Conservation (phyloP, 2,329 filamentous ascomycete species). For the Pseudogymnoascus pannorum region DNA sequence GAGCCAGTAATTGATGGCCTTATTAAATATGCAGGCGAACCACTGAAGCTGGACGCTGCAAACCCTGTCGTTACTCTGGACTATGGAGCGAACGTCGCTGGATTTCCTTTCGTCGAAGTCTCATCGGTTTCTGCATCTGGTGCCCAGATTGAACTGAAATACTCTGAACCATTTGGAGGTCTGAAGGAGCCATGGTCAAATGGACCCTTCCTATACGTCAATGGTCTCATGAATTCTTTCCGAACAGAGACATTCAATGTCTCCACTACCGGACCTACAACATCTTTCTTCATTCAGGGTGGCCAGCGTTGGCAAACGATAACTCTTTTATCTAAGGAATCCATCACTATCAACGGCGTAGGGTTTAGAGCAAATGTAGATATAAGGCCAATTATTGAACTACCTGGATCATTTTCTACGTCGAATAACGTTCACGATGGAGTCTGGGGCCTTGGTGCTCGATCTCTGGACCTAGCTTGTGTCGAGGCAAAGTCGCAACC, state of each 20-base stretch:
- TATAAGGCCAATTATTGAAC: conserved; percentile 17
- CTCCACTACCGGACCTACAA: conserved; percentile 23
- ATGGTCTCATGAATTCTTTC: conserved; percentile 29
- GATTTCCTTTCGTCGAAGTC: conserved; percentile 30
- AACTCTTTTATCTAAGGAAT: conserved; percentile 29
- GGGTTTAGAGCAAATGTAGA: conserved; percentile 29
- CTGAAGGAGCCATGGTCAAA: conserved; percentile 26
- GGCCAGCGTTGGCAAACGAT: conserved; percentile 36
- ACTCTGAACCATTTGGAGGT: conserved; percentile 29
- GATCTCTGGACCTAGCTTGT: conserved; percentile 30
- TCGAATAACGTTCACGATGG: conserved; percentile 28
- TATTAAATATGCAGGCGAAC: neutral
- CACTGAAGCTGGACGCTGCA: neutral
- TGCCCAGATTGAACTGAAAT: conserved; percentile 32
- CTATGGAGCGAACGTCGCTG: conserved; percentile 30
- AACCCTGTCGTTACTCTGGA: conserved; percentile 23
- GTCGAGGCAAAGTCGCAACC: conserved; percentile 32
- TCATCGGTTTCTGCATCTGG: conserved; percentile 16
- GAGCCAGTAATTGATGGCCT: conserved; percentile 3
- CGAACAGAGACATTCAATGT: conserved; percentile 34
- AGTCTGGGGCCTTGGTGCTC: conserved; percentile 34
- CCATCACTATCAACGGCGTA: conserved; percentile 27
- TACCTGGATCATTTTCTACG: conserved; percentile 28
- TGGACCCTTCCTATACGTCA: conserved; percentile 27
- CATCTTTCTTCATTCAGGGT: conserved; percentile 34